Percentiles rank a stretch among this genome's conserved stretches.
phyloP scores from a whole-genome alignment of 2,329 filamentous ascomycete genomes.

The Dactylonectria macrodidyma region DNA sequence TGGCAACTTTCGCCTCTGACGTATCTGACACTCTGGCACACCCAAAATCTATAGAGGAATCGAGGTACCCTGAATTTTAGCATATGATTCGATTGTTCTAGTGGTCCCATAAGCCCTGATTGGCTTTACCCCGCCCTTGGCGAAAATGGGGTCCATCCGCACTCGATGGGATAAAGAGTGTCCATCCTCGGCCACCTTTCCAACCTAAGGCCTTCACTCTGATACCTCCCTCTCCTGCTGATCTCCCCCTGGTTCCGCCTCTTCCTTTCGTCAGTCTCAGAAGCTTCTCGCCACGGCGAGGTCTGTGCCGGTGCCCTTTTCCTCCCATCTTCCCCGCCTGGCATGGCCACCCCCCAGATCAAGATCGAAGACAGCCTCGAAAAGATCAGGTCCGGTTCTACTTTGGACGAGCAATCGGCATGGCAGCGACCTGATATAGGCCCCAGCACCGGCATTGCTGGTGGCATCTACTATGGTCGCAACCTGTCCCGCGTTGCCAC shows the following conservation, averaged over 20 bases:
- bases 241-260: background rate
- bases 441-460: slow-evolving; percentile 9
- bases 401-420: slow-evolving; percentile 1
- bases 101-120: no score
- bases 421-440: slow-evolving; percentile 10
- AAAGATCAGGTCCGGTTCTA: slow-evolving; percentile 3
- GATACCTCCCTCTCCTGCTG: slow-evolving; percentile 1
- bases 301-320: background rate
- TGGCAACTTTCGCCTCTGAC: no score
- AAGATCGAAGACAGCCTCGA: slow-evolving; percentile 3
- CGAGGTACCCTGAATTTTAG: no score
- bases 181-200: background rate
- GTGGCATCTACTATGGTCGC: slow-evolving; percentile 9
- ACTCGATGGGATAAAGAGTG: background rate
- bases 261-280: background rate
- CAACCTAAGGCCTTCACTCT: background rate
- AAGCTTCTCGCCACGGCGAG: background rate
- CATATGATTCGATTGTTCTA: no score
- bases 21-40: no score
- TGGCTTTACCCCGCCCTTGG: no score
- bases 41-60: no score
- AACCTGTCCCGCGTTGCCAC: background rate
- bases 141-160: no score
- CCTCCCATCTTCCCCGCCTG: background rate
- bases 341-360: background rate